Evolutionary conservation across 306 rosid genomes (phyloP).

Genomic region (Quercus variabilis): DNA sequence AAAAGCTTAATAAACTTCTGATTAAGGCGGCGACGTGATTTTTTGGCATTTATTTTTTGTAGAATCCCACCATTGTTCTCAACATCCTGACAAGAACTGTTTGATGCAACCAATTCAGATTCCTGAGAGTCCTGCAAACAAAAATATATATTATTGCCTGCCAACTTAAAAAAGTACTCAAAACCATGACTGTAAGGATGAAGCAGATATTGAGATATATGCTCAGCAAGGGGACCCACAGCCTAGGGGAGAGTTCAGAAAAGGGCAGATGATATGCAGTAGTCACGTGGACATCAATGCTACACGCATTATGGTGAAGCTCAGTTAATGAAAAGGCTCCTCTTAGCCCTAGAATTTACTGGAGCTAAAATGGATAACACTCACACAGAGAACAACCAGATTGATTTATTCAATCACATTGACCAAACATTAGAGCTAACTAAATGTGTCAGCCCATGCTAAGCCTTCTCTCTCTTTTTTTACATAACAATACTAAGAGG

Average conservation of each 20-base stretch:
- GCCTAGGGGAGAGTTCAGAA: neutral
- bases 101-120: conserved; percentile 35
- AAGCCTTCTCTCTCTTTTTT: neutral
- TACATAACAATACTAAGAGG: neutral
- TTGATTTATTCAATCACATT: neutral
- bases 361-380: neutral
- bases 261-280: neutral
- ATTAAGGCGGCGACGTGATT: conserved; percentile 51
- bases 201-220: neutral
- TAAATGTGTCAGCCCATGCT: conserved; percentile 1
- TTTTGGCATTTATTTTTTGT: conserved; percentile 31
- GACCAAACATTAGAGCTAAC: conserved; percentile 14
- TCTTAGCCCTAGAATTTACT: neutral
- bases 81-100: conserved; percentile 40
- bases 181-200: conserved; percentile 5
- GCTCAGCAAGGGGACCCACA: neutral
- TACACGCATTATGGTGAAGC: neutral
- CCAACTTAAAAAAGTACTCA: conserved; percentile 10
- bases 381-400: neutral
- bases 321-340: neutral
- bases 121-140: conserved; percentile 50
- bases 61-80: conserved; percentile 37
- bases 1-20: conserved; percentile 56
- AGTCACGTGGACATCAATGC: neutral
- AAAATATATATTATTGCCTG: conserved; percentile 20